Evolutionary conservation across 345 rosid species (phyloP), one percentile per base, ranked within the genome.

Genomic region (Barbarea vulgaris): DNA sequence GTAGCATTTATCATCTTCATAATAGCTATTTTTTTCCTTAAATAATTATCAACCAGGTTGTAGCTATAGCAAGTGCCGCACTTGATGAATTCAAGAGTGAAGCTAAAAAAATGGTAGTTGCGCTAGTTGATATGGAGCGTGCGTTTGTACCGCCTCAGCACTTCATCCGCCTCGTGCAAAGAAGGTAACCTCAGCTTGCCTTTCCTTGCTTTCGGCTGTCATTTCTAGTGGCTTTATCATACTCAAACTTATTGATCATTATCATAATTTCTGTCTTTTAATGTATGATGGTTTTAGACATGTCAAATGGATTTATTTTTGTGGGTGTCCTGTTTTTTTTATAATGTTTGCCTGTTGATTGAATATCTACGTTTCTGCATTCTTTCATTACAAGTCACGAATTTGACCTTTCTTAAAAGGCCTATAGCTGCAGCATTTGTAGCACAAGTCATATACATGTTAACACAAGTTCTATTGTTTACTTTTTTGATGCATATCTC

Each of bases 141-240:
- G 93, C 81, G 25, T 90, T 90, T 83, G 96, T 90, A 33, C 93
- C 96, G 34, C 96, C 96, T 42, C 96, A 90, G 74, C 96, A 90
- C 70, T 90, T 90, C 75, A 90, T 90, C 69, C 88, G 96, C 33
- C 83, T 90, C 61, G 89, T 90, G 72, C 96, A 90, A 70, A 84
- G 96, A 56, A 81, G 96, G 96, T 90, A 89, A 25, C 65, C 56
- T 15, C 36, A 24, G 39, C 51, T 37, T 71, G 9, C 50, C 53
- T 18, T 59, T 77, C 52, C 30, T 48, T 60, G 4, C 37, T 12
- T 57, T 15, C 9, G 24, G 53, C 50, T 66, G 67, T 60, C 46
- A 25, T 75, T 36, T 67, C 4, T 11, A 67, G 46, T 67, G 67
- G 56, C n/a, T 6, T 18, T 55, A 22, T 46, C 51, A 47, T 65